Conservation (phyloP, 495 filamentous ascomycete genomes). For the Neurospora sp. region DNA sequence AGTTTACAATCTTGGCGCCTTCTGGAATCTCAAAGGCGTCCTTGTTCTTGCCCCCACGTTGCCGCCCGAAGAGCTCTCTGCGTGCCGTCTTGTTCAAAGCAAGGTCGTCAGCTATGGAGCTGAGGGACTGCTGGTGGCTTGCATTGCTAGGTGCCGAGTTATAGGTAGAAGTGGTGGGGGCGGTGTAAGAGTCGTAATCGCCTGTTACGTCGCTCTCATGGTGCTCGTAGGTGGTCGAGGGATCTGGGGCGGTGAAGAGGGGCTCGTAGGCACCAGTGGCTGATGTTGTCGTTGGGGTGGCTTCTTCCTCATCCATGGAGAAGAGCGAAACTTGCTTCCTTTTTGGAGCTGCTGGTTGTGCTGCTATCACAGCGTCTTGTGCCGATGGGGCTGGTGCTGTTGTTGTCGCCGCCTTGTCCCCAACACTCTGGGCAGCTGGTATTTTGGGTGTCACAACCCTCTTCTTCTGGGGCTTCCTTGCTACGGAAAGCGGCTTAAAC, state of each 20-base stretch:
- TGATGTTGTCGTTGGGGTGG: constrained; percentile 2
- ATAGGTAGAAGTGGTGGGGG: constrained; percentile 3
- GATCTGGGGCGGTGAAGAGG: constrained; percentile 16
- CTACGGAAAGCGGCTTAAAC: constrained; percentile 81
- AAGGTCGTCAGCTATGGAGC: constrained; percentile 58
- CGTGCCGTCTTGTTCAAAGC: constrained; percentile 62
- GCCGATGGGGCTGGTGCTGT: not conserved
- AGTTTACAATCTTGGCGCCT: constrained; percentile 51
- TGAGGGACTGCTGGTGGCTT: constrained; percentile 36
- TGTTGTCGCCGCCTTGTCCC: not conserved
- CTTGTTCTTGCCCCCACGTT: constrained; percentile 18
- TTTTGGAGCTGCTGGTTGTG: constrained; percentile 18
- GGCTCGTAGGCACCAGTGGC: constrained; percentile 30
- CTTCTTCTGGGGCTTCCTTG: constrained; percentile 35
- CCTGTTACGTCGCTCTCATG: constrained; percentile 9
- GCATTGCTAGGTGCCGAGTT: not conserved
- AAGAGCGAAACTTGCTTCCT: constrained; percentile 34
- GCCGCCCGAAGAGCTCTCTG: constrained; percentile 68
- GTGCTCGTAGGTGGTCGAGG: not conserved
- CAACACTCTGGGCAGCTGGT: not conserved
- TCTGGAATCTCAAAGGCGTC: constrained; percentile 20
- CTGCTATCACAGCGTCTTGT: not conserved
- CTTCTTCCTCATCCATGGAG: constrained; percentile 29
- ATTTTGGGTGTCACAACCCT: constrained; percentile 7
- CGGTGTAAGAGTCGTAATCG: constrained; percentile 23